Conservation (phyloP, 345 rosid species). For the Draba incana region DNA sequence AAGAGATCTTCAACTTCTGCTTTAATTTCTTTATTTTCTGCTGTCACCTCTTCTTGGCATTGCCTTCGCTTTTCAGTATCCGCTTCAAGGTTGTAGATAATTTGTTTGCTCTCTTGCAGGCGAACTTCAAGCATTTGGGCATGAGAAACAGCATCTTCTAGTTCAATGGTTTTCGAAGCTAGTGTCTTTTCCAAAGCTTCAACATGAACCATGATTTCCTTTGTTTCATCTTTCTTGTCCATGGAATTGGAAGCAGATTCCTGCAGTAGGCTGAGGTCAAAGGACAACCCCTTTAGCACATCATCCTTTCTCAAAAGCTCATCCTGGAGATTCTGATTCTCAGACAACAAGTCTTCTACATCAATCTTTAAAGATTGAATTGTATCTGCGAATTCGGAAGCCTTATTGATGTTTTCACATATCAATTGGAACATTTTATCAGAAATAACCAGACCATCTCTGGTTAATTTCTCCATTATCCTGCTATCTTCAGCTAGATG, state of each 20-base stretch:
- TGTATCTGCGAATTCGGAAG: slow-evolving; percentile 53
- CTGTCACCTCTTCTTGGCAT: slow-evolving; percentile 41
- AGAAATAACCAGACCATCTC: slow-evolving; percentile 43
- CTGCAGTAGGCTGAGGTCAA: slow-evolving; percentile 86
- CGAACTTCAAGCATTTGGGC: slow-evolving; percentile 60
- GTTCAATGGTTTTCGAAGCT: slow-evolving; percentile 57
- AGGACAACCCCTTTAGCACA: slow-evolving; percentile 72
- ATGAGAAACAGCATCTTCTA: slow-evolving; percentile 56
- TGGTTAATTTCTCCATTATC: slow-evolving; percentile 48
- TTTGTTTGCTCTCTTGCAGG: slow-evolving; percentile 64
- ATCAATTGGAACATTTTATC: slow-evolving; percentile 55
- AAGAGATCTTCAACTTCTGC: slow-evolving; percentile 52
- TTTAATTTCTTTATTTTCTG: slow-evolving; percentile 60
- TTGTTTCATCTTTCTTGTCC: slow-evolving; percentile 82
- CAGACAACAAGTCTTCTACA: slow-evolving; percentile 56
- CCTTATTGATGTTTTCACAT: slow-evolving; percentile 50
- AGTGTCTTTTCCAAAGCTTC: slow-evolving; percentile 78
- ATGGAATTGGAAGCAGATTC: slow-evolving; percentile 81
- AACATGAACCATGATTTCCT: slow-evolving; percentile 60
- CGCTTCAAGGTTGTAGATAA: slow-evolving; percentile 53
- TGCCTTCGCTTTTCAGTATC: slow-evolving; percentile 49
- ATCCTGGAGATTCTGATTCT: slow-evolving; percentile 57
- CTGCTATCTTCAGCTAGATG: slow-evolving; percentile 41
- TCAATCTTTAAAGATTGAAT: slow-evolving; percentile 55
- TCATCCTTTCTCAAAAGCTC: slow-evolving; percentile 86